Base-by-base conservation (phyloP, 305 asterid genomes). In the Solanum hybrid region DNA sequence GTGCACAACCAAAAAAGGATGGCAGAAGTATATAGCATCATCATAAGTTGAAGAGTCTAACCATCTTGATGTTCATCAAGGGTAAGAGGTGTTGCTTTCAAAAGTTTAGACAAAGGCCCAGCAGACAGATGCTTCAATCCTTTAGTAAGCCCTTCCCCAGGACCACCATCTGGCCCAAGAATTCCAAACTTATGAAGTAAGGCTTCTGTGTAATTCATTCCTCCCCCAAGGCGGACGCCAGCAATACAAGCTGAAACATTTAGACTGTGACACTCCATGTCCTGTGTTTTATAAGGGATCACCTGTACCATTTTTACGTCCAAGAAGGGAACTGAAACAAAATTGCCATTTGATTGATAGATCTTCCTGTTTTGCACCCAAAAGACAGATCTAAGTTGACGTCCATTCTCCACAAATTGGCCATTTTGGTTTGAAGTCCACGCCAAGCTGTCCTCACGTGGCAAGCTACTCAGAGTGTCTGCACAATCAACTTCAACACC, bases 181-280 rank as follows among this genome's bases (percentile, higher is more conserved):
- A 98, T 96, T 90, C 99, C 99, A 92, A 98, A 98, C 90, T 96
- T 95, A 89, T 96, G 98, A 90, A 98, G 99, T 92, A 98, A 94
- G 90, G 97, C 91, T 91, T 98, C 99, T 31, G 98, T 94, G 90
- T 96, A 96, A 92, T 91, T 95, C 98, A 98, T 96, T 89, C 99
- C 99, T 71, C 99, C 99, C 87, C 98, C 99, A 88, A 98, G 98
- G 88, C 98, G 98, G 90, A 98, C 93, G 81, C 99, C 99, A 88
- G 97, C 91, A 87, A 98, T 89, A 90, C 98, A 93, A 89, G 99
- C 99, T 73, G 97, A 95, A 91, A 96, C 95, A 82, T 91, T 94
- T 90, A 98, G 93, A 92, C 96, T 96, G 93, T 96, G 99, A 92
- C 96, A 95, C 91, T 94, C 99, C 17, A 90, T 93, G 92, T 98